These are phyloP conservation scores for Oemleria cerasiformis DNA, from an alignment of 306 rosid genomes.

Conservation along the genomic window DNA sequence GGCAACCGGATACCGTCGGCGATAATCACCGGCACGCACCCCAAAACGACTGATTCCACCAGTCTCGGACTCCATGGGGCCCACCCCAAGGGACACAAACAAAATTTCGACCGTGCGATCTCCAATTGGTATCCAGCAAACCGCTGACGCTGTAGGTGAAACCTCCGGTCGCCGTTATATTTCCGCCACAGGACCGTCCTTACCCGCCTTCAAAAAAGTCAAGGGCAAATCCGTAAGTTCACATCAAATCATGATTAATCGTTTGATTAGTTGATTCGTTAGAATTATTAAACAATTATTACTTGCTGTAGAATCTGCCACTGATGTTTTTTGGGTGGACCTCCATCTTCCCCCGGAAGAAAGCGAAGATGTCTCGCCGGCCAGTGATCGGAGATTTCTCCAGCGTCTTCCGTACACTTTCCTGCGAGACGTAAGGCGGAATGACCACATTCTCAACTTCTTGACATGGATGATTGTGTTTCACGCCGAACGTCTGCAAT, in stretches of 20 bases:
- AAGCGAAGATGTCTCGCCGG: slow-evolving; percentile 75
- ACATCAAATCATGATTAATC: not conserved
- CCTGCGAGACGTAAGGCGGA: slow-evolving; percentile 82
- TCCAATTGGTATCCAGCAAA: slow-evolving; percentile 89
- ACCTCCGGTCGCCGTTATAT: slow-evolving; percentile 64
- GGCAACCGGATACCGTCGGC: slow-evolving; percentile 85
- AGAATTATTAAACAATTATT: slow-evolving; percentile 6
- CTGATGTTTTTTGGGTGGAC: slow-evolving; percentile 89
- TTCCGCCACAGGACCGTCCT: slow-evolving; percentile 75
- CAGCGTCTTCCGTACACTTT: slow-evolving; percentile 33
- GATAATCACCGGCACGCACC: slow-evolving; percentile 86
- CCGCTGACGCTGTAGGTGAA: slow-evolving; percentile 62
- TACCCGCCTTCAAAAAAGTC: slow-evolving; percentile 45
- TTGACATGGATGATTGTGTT: slow-evolving; percentile 71
- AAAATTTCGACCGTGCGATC: slow-evolving; percentile 72
- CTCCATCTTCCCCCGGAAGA: slow-evolving; percentile 97
- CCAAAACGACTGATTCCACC: slow-evolving; percentile 76
- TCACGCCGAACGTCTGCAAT: slow-evolving; percentile 85
- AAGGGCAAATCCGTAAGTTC: slow-evolving; percentile 25
- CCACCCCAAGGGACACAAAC: slow-evolving; percentile 92
- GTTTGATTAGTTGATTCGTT: slow-evolving; percentile 9
- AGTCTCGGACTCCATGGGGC: slow-evolving; percentile 99
- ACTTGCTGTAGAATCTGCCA: slow-evolving; percentile 97
- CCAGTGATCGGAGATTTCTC: slow-evolving; percentile 41
- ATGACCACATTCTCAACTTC: slow-evolving; percentile 82